phyloP scores from a whole-genome alignment of 805 yeast genomes.

The Starmera dryadoides region DNA sequence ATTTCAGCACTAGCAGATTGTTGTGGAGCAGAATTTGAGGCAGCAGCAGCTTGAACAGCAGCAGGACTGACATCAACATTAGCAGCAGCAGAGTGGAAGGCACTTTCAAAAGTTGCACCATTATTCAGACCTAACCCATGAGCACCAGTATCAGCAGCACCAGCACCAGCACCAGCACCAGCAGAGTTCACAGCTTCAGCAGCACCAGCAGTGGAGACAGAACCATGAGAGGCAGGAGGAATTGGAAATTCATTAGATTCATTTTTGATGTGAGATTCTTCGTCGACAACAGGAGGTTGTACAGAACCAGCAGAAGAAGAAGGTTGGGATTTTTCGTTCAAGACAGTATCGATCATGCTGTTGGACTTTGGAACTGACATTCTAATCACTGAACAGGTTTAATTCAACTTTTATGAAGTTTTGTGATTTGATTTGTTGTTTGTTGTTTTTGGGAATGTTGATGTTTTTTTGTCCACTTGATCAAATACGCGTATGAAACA shows the following conservation, averaged over 20 bases:
- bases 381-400: too few relatives aligned
- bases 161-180: neutral
- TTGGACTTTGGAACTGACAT: neutral
- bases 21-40: neutral
- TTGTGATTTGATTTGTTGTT: neutral
- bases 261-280: neutral
- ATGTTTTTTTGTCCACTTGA: conserved; percentile 1
- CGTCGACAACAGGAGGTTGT: neutral
- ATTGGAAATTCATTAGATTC: neutral
- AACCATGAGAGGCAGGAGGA: too few relatives aligned
- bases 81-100: neutral
- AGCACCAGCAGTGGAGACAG: too few relatives aligned
- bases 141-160: neutral
- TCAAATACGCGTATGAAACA: conserved; percentile 13
- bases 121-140: neutral
- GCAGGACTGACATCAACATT: neutral
- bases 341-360: conserved; percentile 1
- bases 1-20: neutral
- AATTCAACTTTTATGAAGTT: too few relatives aligned
- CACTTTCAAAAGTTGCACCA: neutral
- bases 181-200: neutral
- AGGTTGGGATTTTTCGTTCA: neutral
- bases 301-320: neutral
- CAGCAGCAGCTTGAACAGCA: neutral
- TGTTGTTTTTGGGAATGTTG: neutral